These are phyloP conservation scores for Termitomyces sp. DNA, from an alignment of 1,284 basidiomycete species.

Conservation along the genomic window DNA sequence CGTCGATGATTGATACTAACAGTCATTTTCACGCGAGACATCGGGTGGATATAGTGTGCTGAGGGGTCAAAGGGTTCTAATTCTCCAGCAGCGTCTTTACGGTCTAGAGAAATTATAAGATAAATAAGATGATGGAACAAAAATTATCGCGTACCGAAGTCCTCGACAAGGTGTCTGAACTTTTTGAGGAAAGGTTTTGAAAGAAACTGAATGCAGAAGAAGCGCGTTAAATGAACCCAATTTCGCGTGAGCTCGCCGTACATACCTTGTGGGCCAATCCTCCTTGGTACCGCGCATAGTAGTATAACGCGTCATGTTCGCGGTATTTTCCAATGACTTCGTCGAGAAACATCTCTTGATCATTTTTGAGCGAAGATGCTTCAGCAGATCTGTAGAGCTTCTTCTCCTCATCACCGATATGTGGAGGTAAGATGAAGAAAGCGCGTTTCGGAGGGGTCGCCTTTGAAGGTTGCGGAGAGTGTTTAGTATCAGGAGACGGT, in stretches of 20 bases:
- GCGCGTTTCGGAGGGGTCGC: slow-evolving; percentile 8
- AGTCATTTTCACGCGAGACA: slow-evolving; percentile 44
- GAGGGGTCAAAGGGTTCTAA: slow-evolving; percentile 59
- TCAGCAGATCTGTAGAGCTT: slow-evolving; percentile 35
- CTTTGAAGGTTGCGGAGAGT: slow-evolving; percentile 9
- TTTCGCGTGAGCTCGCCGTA: slow-evolving; percentile 18
- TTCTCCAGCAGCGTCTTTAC: slow-evolving; percentile 35
- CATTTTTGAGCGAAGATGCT: slow-evolving; percentile 30
- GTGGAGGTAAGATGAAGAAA: slow-evolving; percentile 31
- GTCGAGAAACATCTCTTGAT: slow-evolving; percentile 35
- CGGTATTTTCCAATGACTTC: slow-evolving; percentile 56
- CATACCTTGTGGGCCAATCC: slow-evolving; percentile 66
- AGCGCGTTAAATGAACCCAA: slow-evolving; percentile 22
- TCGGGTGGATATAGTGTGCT: slow-evolving; percentile 53
- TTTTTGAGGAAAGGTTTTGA: slow-evolving; percentile 33
- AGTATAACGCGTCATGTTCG: slow-evolving; percentile 39
- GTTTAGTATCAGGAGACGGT: neutral
- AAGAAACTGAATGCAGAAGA: slow-evolving; percentile 34
- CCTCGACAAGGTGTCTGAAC: slow-evolving; percentile 44
- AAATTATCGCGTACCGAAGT: slow-evolving; percentile 47
- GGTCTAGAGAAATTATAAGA: slow-evolving; percentile 30
- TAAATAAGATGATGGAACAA: slow-evolving; percentile 1
- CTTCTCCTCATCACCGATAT: slow-evolving; percentile 35
- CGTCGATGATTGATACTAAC: slow-evolving; percentile 30
- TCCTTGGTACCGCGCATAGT: slow-evolving; percentile 53